Conservation (phyloP, 306 rosid genomes). For the Vigna hirtella region DNA sequence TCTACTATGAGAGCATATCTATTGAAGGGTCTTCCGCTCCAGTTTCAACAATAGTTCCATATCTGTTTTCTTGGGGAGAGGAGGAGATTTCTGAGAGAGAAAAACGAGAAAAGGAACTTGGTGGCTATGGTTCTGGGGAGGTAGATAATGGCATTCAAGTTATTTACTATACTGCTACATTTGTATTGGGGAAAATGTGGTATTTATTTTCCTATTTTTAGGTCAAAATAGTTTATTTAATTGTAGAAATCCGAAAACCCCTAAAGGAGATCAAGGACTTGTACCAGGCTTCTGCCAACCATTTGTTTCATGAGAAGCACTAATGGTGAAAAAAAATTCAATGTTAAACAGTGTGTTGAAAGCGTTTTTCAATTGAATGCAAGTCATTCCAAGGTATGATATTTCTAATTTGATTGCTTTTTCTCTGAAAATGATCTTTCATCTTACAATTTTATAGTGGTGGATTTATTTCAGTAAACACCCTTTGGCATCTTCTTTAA, state of each 20-base stretch:
- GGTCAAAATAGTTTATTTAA: neutral
- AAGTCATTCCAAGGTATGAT: neutral
- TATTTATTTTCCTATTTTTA: neutral
- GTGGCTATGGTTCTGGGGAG: conserved; percentile 20
- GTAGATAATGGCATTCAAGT: conserved; percentile 10
- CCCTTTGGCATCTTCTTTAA: no score
- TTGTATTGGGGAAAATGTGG: neutral
- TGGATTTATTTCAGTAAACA: neutral
- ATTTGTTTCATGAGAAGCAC: neutral
- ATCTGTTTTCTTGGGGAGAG: no score
- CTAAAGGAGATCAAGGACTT: neutral
- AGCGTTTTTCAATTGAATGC: neutral
- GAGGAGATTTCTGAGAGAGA: neutral
- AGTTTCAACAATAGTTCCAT: neutral
- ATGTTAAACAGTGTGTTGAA: neutral
- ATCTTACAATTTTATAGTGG: neutral
- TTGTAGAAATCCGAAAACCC: neutral
- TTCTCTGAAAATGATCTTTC: neutral
- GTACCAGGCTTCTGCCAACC: no score
- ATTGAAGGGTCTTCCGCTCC: conserved; percentile 3
- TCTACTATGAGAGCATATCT: conserved; percentile 5
- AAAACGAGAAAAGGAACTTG: conserved; percentile 21
- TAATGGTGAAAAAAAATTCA: neutral
- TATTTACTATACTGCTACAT: conserved; percentile 3
- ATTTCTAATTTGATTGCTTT: neutral